Evolutionary conservation across 306 rosid species (phyloP).

Genomic region (Cucurbita pepo): DNA sequence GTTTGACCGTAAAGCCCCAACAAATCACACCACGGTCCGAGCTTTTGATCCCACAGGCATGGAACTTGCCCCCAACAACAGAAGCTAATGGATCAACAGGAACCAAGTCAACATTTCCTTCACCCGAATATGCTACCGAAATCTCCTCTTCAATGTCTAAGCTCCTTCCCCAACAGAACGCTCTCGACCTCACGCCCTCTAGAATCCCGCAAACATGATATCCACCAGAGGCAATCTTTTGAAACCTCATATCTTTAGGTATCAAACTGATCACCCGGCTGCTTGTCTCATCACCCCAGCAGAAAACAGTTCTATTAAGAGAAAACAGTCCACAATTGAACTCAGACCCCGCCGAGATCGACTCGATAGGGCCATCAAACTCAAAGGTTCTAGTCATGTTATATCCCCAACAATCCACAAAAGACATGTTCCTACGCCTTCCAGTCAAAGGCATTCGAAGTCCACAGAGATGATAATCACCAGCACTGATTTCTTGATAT

Average conservation of each 20-base stretch:
- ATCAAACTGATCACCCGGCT: conserved; percentile 43
- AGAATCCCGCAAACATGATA: conserved; percentile 82
- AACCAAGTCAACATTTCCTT: conserved; percentile 53
- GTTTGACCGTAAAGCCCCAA: conserved; percentile 62
- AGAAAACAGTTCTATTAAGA: conserved; percentile 64
- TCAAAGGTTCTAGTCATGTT: conserved; percentile 69
- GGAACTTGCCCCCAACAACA: conserved; percentile 82
- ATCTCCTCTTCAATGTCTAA: conserved; percentile 57
- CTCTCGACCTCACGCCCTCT: conserved; percentile 42
- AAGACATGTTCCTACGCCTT: conserved; percentile 36
- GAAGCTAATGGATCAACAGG: conserved; percentile 62
- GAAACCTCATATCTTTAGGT: conserved; percentile 45
- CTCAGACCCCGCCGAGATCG: conserved; percentile 73
- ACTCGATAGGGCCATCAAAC: conserved; percentile 61
- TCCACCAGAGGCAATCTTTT: conserved; percentile 64
- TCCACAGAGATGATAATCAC: conserved; percentile 85
- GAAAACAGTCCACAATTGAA: conserved; percentile 80
- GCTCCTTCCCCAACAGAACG: conserved; percentile 84
- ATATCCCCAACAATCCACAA: conserved; percentile 93
- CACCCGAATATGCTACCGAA: conserved; percentile 28
- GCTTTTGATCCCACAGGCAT: conserved; percentile 85
- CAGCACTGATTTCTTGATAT: conserved; percentile 81
- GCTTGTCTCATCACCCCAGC: conserved; percentile 82
- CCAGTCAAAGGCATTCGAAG: conserved; percentile 49
- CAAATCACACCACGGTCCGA: conserved; percentile 59